Percentiles rank a stretch among this genome's conserved stretches.
phyloP scores from a whole-genome alignment of 2,329 filamentous ascomycete genomes.

The Piedraia hortae region DNA sequence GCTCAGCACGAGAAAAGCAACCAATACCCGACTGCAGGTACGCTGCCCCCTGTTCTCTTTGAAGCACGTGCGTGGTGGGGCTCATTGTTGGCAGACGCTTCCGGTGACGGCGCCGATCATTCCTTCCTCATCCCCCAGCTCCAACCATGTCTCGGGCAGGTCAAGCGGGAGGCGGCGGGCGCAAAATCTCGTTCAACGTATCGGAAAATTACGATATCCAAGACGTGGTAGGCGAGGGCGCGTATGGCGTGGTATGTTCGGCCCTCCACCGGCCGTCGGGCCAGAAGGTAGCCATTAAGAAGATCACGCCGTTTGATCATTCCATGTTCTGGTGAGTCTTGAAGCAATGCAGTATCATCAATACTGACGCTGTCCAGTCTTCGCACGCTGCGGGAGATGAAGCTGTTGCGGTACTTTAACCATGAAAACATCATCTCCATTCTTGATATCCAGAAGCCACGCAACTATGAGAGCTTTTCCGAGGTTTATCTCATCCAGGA shows the following conservation, averaged over 20 bases:
- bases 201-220: conserved; percentile 99
- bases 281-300: conserved; percentile 98
- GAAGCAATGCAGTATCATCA: conserved; percentile 1
- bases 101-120: too few relatives aligned
- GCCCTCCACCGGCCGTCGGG: conserved; percentile 93
- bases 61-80: too few relatives aligned
- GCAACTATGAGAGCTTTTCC: conserved; percentile 84
- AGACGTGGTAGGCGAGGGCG: conserved; percentile 94
- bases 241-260: conserved; percentile 94
- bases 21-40: too few relatives aligned
- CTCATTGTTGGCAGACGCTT: too few relatives aligned
- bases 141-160: conserved; percentile 4
- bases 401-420: conserved; percentile 94
- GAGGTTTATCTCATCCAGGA: conserved; percentile 98
- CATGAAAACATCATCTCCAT: conserved; percentile 99
- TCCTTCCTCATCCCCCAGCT: too few relatives aligned
- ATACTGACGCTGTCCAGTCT: conserved; percentile 16
- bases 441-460: conserved; percentile 91
- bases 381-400: conserved; percentile 93
- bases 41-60: too few relatives aligned
- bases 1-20: too few relatives aligned
- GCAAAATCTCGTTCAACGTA: conserved; percentile 99
- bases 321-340: conserved; percentile 33
- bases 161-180: conserved; percentile 25
- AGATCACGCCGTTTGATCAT: conserved; percentile 97